phyloP scores from a whole-genome alignment of 306 rosid species.

The Cucurbita moschata region DNA sequence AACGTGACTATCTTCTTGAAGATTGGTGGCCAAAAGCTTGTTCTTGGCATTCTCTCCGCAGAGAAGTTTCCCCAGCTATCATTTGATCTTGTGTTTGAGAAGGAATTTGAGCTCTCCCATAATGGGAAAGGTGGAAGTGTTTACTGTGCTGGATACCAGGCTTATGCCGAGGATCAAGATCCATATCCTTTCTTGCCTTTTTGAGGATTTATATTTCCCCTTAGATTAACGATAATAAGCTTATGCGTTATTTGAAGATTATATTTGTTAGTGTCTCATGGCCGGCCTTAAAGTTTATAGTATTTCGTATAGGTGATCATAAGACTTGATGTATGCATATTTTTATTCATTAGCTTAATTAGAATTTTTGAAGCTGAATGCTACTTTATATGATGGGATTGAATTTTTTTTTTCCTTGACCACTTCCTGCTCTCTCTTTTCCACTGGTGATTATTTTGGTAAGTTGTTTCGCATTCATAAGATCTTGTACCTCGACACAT shows the following conservation, averaged over 20 bases:
- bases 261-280: background rate
- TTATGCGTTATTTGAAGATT: background rate
- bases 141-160: conserved; percentile 53
- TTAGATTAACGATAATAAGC: background rate
- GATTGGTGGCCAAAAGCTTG: conserved; percentile 45
- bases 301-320: background rate
- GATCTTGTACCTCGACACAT: background rate
- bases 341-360: background rate
- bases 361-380: background rate
- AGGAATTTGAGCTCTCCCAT: conserved; percentile 84
- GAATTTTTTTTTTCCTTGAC: conserved; percentile 26
- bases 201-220: background rate
- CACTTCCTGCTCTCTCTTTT: conserved; percentile 1
- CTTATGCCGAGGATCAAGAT: conserved; percentile 1
- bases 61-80: conserved; percentile 56
- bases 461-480: background rate
- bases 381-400: background rate
- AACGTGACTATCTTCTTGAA: conserved; percentile 29
- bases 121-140: conserved; percentile 48
- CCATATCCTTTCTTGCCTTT: conserved; percentile 44
- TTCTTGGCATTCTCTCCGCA: conserved; percentile 45
- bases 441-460: conserved; percentile 32
- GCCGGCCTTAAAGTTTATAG: background rate
- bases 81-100: conserved; percentile 63
- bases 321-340: background rate